Conservation (phyloP, 495 filamentous ascomycete genomes). For the Hyphodiscus hymeniophilus region DNA sequence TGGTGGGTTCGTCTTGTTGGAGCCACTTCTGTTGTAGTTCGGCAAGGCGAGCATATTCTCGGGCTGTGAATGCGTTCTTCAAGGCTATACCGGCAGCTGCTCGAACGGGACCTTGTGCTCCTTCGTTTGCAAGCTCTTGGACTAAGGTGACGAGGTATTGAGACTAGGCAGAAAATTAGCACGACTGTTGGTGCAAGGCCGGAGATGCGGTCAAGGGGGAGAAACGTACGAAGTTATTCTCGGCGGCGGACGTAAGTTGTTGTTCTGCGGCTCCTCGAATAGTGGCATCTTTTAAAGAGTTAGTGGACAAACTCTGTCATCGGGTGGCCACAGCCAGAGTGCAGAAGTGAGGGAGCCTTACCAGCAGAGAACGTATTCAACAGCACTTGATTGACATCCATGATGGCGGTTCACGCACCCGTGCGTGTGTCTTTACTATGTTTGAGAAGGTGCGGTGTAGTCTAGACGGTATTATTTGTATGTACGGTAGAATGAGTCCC, state of each 20-base stretch:
- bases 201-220: conserved; percentile 14
- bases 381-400: conserved; percentile 72
- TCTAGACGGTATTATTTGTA: background rate
- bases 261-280: conserved; percentile 86
- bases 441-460: too few species aligned
- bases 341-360: conserved; percentile 25
- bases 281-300: conserved; percentile 61
- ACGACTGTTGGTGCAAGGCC: conserved; percentile 1
- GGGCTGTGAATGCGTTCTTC: conserved; percentile 93
- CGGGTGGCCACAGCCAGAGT: background rate
- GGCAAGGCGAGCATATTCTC: conserved; percentile 76
- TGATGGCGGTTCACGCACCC: conserved; percentile 35
- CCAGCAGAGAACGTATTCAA: conserved; percentile 63
- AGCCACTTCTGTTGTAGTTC: conserved; percentile 90
- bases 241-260: conserved; percentile 85
- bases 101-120: conserved; percentile 71
- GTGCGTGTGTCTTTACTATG: background rate
- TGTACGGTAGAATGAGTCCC: conserved; percentile 2
- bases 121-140: conserved; percentile 87
- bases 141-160: conserved; percentile 85
- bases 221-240: conserved; percentile 81
- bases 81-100: conserved; percentile 89
- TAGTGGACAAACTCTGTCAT: conserved; percentile 8
- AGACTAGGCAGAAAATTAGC: conserved; percentile 46
- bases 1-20: conserved; percentile 64